Evolutionary conservation across 2,329 filamentous ascomycete species (phyloP).

Genomic region (Ascochyta viciae-villosae): DNA sequence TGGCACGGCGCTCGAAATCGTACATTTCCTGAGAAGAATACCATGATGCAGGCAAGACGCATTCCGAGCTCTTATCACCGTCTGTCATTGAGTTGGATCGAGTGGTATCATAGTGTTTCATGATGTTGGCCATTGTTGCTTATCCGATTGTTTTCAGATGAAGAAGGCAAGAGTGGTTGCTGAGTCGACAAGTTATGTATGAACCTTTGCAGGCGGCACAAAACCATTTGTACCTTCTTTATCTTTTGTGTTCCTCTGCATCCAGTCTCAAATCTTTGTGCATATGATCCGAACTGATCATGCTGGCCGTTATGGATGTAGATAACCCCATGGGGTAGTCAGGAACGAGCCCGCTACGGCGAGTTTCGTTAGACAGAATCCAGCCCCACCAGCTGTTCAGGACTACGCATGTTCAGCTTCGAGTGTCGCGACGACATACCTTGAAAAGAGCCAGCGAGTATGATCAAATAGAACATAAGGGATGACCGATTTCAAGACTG

Average conservation of each 20-base stretch:
- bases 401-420: background rate
- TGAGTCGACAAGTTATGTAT: background rate
- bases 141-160: background rate
- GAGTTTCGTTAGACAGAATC: background rate
- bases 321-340: constrained; percentile 1
- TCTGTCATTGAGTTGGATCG: background rate
- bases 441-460: background rate
- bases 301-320: background rate
- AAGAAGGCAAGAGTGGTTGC: background rate
- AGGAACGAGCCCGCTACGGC: constrained; percentile 1
- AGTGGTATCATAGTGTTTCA: background rate
- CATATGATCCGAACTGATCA: background rate
- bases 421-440: background rate
- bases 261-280: background rate
- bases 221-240: background rate
- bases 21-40: constrained; percentile 52
- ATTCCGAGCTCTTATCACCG: background rate
- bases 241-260: background rate
- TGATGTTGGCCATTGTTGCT: background rate
- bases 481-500: too few relatives aligned
- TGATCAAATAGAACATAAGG: too few relatives aligned
- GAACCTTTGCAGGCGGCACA: background rate
- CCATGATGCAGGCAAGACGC: constrained; percentile 48
- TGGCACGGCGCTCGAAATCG: constrained; percentile 54
- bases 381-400: background rate